These are phyloP conservation scores for Mortierella sp. DNA, from an alignment of 371 early-diverging fungal species.

Conservation along the genomic window DNA sequence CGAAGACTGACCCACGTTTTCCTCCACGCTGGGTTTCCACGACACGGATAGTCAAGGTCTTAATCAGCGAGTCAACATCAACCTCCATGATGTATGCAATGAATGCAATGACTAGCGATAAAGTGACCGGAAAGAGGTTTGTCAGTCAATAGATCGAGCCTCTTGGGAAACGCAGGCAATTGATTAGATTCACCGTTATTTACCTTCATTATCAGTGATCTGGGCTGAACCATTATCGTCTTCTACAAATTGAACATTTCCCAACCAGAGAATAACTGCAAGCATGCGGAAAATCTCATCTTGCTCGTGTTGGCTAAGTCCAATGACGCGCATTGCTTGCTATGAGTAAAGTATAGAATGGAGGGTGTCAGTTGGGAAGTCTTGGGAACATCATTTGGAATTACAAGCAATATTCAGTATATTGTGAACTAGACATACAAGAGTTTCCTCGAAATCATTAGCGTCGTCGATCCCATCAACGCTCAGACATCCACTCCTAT, in stretches of 20 bases:
- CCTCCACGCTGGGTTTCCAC: slow-evolving; percentile 89
- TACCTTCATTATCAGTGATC: slow-evolving; percentile 76
- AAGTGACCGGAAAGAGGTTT: background rate
- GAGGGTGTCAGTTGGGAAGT: background rate
- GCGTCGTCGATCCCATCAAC: slow-evolving; percentile 88
- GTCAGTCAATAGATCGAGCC: background rate
- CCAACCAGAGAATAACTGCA: slow-evolving; percentile 87
- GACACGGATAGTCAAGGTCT: slow-evolving; percentile 76
- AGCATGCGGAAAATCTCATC: slow-evolving; percentile 86
- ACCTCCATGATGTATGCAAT: slow-evolving; percentile 85
- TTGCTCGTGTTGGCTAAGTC: slow-evolving; percentile 78
- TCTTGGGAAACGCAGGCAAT: background rate
- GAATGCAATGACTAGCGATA: slow-evolving; percentile 73
- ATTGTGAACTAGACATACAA: slow-evolving; percentile 60
- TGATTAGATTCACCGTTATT: background rate
- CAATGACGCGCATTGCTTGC: slow-evolving; percentile 87
- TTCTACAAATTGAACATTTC: slow-evolving; percentile 84
- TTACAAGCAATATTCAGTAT: background rate
- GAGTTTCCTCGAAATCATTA: slow-evolving; percentile 78
- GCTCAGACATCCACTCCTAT: slow-evolving; percentile 79
- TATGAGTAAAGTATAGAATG: slow-evolving; percentile 22
- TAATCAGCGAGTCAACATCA: slow-evolving; percentile 70
- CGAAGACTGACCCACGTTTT: slow-evolving; percentile 83
- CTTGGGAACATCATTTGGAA: background rate
- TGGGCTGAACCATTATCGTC: slow-evolving; percentile 72